These are phyloP conservation scores for Aspergillus cristatus DNA, from an alignment of 495 filamentous ascomycete species.

Conservation along the genomic window DNA sequence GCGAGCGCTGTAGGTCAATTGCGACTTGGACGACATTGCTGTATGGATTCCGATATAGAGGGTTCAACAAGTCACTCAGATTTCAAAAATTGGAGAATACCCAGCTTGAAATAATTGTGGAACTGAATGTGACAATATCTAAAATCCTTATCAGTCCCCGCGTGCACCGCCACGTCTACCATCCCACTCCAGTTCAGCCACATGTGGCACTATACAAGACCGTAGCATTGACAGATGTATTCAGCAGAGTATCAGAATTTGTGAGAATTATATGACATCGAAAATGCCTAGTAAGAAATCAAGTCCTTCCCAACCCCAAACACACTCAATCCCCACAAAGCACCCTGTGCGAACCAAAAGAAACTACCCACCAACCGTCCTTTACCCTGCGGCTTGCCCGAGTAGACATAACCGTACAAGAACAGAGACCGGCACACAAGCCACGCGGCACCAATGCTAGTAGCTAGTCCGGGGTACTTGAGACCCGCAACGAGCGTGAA, in stretches of 20 bases:
- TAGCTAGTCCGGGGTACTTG: slow-evolving; percentile 46
- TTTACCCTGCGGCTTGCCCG: slow-evolving; percentile 34
- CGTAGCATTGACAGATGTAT: too few species aligned
- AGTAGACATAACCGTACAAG: slow-evolving; percentile 50
- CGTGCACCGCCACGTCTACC: too few species aligned
- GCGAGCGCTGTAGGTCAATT: slow-evolving; percentile 32
- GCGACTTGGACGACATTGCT: slow-evolving; percentile 43
- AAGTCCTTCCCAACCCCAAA: slow-evolving; percentile 32
- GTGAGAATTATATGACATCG: not conserved
- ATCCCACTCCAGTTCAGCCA: too few species aligned
- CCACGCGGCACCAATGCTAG: slow-evolving; percentile 48
- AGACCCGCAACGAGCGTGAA: slow-evolving; percentile 47
- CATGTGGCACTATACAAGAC: too few species aligned
- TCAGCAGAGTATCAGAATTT: not conserved
- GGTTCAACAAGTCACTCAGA: too few species aligned
- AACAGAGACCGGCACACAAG: slow-evolving; percentile 44
- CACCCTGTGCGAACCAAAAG: slow-evolving; percentile 35
- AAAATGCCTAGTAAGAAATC: slow-evolving; percentile 11
- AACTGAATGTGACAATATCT: too few species aligned
- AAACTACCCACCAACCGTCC: slow-evolving; percentile 32
- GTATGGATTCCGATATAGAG: too few species aligned
- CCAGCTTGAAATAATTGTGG: too few species aligned
- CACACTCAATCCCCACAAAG: slow-evolving; percentile 35
- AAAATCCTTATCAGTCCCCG: too few species aligned
- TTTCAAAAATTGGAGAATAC: too few species aligned